phyloP scores from a whole-genome alignment of 495 filamentous ascomycete genomes.

The Annulohypoxylon stygium region DNA sequence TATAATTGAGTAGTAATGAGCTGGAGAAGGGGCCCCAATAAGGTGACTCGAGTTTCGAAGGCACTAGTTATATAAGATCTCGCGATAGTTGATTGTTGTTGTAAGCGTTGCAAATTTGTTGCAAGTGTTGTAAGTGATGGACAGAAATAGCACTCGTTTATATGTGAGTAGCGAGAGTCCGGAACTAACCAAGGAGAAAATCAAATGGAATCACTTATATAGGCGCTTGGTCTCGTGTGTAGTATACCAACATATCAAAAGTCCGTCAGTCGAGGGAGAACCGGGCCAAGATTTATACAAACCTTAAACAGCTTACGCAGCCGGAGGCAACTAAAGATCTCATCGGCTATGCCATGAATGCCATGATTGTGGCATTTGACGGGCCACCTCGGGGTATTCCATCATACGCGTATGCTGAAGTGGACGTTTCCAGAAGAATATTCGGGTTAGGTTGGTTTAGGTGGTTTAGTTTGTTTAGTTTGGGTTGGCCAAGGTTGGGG shows the following conservation, averaged over 20 bases:
- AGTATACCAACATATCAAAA: slow-evolving; percentile 7
- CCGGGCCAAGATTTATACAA: slow-evolving; percentile 36
- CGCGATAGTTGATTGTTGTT: background rate
- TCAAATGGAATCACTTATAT: slow-evolving; percentile 36
- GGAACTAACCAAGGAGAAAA: slow-evolving; percentile 8
- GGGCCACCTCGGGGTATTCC: slow-evolving; percentile 49
- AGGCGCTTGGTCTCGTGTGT: slow-evolving; percentile 3
- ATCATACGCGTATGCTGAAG: slow-evolving; percentile 40
- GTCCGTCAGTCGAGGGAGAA: slow-evolving; percentile 2
- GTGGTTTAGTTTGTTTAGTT: no score
- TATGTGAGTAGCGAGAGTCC: slow-evolving; percentile 14
- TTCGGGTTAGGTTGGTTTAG: slow-evolving; percentile 23
- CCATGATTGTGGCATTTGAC: slow-evolving; percentile 20
- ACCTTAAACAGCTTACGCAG: slow-evolving; percentile 45
- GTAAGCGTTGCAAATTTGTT: background rate
- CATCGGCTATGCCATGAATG: background rate
- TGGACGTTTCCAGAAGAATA: slow-evolving; percentile 33
- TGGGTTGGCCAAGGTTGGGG: slow-evolving; percentile 33
- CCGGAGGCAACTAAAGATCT: slow-evolving; percentile 15
- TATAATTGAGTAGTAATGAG: background rate
- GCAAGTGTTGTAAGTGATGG: background rate
- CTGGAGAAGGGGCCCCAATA: background rate
- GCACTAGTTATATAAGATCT: slow-evolving; percentile 1
- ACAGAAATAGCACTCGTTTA: slow-evolving; percentile 18
- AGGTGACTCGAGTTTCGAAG: slow-evolving; percentile 7